These are phyloP conservation scores for Candida lessepsii DNA, from an alignment of 805 yeast species.

Conservation along the genomic window DNA sequence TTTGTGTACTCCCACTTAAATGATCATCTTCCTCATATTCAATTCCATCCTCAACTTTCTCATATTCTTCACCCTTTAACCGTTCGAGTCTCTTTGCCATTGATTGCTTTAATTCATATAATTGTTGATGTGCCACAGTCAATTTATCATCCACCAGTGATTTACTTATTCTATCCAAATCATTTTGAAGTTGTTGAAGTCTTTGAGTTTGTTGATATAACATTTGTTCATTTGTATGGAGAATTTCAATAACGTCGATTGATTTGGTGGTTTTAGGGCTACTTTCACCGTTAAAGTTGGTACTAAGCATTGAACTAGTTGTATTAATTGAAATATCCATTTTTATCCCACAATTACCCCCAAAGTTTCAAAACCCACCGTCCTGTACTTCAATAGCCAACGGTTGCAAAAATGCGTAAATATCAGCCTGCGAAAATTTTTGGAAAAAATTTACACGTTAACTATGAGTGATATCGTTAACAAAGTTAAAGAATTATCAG, in stretches of 20 bases:
- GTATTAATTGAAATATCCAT: background rate
- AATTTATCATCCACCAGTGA: background rate
- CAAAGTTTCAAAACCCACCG: background rate
- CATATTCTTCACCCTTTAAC: background rate
- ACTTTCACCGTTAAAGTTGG: background rate
- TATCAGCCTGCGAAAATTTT: constrained; percentile 4
- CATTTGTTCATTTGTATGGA: background rate
- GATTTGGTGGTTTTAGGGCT: background rate
- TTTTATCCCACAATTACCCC: background rate
- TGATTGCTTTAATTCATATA: background rate
- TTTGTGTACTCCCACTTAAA: too few relatives aligned
- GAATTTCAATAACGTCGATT: background rate
- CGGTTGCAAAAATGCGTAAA: constrained; percentile 7
- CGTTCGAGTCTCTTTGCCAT: background rate
- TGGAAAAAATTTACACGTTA: constrained; percentile 6
- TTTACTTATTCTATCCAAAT: background rate
- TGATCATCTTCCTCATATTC: background rate
- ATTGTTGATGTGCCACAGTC: background rate
- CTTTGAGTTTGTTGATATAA: background rate
- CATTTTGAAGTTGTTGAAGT: background rate
- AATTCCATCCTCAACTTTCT: background rate
- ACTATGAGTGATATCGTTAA: constrained; percentile 31
- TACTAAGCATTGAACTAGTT: background rate
- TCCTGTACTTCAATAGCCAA: background rate
- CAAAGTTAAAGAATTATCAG: constrained; percentile 46